Evolutionary conservation across 176 grass and related monocot genomes (phyloP).

Genomic region (Poa pratensis): DNA sequence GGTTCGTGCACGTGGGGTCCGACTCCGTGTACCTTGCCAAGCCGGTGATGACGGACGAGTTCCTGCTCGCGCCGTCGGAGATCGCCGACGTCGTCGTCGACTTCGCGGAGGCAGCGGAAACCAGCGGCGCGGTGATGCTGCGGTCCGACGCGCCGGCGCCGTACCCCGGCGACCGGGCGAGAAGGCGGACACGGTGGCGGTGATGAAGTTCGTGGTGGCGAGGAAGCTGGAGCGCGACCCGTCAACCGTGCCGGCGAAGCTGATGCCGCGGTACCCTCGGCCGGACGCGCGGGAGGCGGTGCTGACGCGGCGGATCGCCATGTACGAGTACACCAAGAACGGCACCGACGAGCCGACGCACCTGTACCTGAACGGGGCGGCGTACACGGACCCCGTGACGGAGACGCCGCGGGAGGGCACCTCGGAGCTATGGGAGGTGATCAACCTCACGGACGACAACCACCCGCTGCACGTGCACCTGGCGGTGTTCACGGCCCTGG

Average conservation of each 20-base stretch:
- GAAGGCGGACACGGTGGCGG: slow-evolving; percentile 47
- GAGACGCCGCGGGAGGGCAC: slow-evolving; percentile 75
- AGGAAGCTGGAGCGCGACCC: slow-evolving; percentile 38
- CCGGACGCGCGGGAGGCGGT: slow-evolving; percentile 34
- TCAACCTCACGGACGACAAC: slow-evolving; percentile 95
- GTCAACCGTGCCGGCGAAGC: slow-evolving; percentile 43
- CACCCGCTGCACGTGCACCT: slow-evolving; percentile 93
- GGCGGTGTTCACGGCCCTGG: slow-evolving; percentile 56
- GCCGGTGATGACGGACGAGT: slow-evolving; percentile 28
- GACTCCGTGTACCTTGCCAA: slow-evolving; percentile 58
- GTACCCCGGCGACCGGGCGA: slow-evolving; percentile 83
- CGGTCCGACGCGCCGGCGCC: slow-evolving; percentile 69
- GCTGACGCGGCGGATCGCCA: slow-evolving; percentile 51
- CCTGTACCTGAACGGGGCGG: slow-evolving; percentile 76
- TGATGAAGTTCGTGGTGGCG: slow-evolving; percentile 79
- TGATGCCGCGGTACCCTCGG: slow-evolving; percentile 45
- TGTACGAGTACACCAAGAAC: slow-evolving; percentile 82
- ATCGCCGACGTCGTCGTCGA: slow-evolving; percentile 71
- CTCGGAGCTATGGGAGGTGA: slow-evolving; percentile 81
- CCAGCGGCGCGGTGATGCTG: slow-evolving; percentile 21
- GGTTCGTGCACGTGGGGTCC: slow-evolving; percentile 61
- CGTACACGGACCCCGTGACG: slow-evolving; percentile 75
- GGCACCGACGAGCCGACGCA: slow-evolving; percentile 79
- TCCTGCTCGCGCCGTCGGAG: slow-evolving; percentile 71
- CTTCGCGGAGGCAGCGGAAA: slow-evolving; percentile 34